Evolutionary conservation across 2,329 filamentous ascomycete species (phyloP), one percentile per base, ranked within the genome.

Genomic region (Alternaria ethzedia): DNA sequence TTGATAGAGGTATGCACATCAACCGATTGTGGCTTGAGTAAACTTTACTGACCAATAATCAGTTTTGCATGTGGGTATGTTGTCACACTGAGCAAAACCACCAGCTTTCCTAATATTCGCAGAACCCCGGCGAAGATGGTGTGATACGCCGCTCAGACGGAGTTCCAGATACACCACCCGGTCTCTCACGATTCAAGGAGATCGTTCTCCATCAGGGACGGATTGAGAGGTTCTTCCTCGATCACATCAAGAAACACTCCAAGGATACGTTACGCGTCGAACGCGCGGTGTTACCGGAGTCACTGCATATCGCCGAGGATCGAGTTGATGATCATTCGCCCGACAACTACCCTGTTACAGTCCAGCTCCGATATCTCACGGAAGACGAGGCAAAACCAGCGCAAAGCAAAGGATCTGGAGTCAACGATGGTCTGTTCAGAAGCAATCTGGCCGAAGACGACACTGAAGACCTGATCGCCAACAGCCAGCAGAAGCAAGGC

Each of bases 201-300:
- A 86, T 88, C 4, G 87, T 91, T 5, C 77, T 94, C 43, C 90
- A 92, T 69, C 91, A 93, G 78, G 91, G 90, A 4, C 86, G 90
- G 2, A 88, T 92, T 63, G 90, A 93, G 73, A 82, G 85, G 1
- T 90, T 89, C 74, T 89, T 91, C 69, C 81, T 90, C 0, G 88
- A 91, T 65, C 84, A 86, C 49, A 86, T 91, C 55, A 83, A 84
- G 65, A 80, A 86, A 57, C 77, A 86, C 69, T 86, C 84, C 3
- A 83, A 85, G 15, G 84, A 89, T 50, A 72, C 76, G 6, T 83
- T 92, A 12, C 66, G 66, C 9, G 75, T 80, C 8, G 89, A 91
- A 69, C 83, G 89, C 5, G 86, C 85, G 0, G 84, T 90, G 2
- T 76, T 91, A 9, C 89, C 89, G 0, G 83, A 86, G 43, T 80